These are phyloP conservation scores for Odonthalia washingtoniensis DNA, from an alignment of 31 red algal genomes.

Conservation along the genomic window DNA sequence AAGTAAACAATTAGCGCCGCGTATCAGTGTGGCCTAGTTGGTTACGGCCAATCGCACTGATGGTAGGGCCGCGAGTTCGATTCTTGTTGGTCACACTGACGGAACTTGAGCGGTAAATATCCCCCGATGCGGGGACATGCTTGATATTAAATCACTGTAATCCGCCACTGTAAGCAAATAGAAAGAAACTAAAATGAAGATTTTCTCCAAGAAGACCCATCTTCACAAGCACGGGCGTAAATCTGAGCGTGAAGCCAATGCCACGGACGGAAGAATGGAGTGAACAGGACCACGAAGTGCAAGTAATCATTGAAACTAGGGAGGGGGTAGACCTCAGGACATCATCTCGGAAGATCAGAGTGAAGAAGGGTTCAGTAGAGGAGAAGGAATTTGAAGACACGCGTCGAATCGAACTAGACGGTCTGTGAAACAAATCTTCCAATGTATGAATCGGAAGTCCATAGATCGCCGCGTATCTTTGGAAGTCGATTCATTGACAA, in stretches of 20 bases:
- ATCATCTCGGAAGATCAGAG: background rate
- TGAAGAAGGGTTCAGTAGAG: background rate
- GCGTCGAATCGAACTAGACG: background rate
- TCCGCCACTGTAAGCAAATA: too few species aligned
- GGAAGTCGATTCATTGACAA: background rate
- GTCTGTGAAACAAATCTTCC: background rate
- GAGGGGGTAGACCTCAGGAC: background rate
- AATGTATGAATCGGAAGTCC: background rate
- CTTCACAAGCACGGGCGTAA: background rate
- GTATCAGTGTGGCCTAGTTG: too few species aligned
- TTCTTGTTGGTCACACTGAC: too few species aligned
- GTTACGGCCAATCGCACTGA: too few species aligned
- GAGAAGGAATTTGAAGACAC: background rate
- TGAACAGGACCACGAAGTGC: background rate
- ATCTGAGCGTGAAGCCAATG: background rate
- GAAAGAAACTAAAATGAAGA: too few species aligned
- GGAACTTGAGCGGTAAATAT: too few species aligned
- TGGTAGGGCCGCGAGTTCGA: too few species aligned
- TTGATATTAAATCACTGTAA: too few species aligned
- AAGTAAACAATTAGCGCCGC: too few species aligned
- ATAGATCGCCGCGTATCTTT: background rate
- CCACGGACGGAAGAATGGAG: background rate
- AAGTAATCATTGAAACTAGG: background rate
- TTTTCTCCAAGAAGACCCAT: background rate
- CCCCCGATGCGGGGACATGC: too few species aligned